phyloP scores from a whole-genome alignment of 768 basidiomycete genomes.

The Psilocybe cubensis region DNA sequence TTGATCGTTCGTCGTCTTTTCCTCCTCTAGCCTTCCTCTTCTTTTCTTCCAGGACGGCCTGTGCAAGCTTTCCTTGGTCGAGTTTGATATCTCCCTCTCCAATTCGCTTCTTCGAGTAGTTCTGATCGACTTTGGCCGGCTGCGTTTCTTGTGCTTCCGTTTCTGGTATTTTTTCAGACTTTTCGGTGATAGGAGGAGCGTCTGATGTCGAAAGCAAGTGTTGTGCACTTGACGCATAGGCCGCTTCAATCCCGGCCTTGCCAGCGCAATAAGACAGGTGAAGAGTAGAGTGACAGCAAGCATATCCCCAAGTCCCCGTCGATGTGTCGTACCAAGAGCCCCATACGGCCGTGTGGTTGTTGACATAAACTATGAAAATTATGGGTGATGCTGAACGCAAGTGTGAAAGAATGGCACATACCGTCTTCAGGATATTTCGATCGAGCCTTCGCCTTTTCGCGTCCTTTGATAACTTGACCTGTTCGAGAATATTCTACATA shows the following conservation, averaged over 20 bases:
- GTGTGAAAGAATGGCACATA: constrained; percentile 40
- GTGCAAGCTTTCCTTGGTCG: constrained; percentile 68
- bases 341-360: constrained; percentile 97
- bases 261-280: constrained; percentile 94
- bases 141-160: constrained; percentile 19
- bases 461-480: constrained; percentile 90
- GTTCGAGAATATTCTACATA: constrained; percentile 97
- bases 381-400: constrained; percentile 11
- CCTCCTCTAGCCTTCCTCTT: constrained; percentile 68
- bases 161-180: constrained; percentile 29
- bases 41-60: constrained; percentile 78
- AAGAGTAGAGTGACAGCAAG: constrained; percentile 88
- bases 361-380: constrained; percentile 66
- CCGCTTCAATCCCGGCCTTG: constrained; percentile 78
- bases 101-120: constrained; percentile 77
- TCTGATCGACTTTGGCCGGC: constrained; percentile 56
- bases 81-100: constrained; percentile 84
- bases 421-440: constrained; percentile 98
- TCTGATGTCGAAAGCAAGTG: constrained; percentile 57
- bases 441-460: constrained; percentile 81
- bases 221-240: constrained; percentile 74
- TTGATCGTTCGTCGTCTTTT: constrained; percentile 57
- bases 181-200: constrained; percentile 27
- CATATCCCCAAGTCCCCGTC: constrained; percentile 86
- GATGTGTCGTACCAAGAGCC: constrained; percentile 89